Percentiles rank a stretch among this genome's conserved stretches.
phyloP scores from a whole-genome alignment of 163 green algal genomes.

The Scenedesmus sp. region DNA sequence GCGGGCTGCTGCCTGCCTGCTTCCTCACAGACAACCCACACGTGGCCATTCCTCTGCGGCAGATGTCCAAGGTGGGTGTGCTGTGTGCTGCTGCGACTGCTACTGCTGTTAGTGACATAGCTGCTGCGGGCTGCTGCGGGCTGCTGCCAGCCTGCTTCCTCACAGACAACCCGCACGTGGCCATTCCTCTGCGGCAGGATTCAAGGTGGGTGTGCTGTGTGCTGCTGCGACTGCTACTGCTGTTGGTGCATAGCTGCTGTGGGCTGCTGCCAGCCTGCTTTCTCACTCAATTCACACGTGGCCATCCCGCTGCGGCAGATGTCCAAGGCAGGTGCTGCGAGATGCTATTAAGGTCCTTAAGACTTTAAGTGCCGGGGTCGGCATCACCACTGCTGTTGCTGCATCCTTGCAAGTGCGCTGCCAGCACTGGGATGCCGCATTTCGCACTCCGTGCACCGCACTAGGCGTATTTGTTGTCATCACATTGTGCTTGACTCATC shows the following conservation, averaged over 20 bases:
- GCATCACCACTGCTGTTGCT: too few species aligned
- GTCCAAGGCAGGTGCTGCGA: background rate
- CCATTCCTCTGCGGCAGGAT: background rate
- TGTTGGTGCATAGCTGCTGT: too few species aligned
- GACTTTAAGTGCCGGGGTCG: too few species aligned
- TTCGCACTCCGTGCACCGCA: too few species aligned
- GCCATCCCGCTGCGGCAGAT: constrained; percentile 16
- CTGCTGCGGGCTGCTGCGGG: too few species aligned
- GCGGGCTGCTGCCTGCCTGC: constrained; percentile 9
- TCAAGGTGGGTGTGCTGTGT: too few species aligned
- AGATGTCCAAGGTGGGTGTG: background rate
- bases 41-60: background rate
- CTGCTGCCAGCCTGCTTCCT: background rate
- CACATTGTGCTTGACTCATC: too few species aligned
- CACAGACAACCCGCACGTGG: background rate
- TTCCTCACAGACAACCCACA: constrained; percentile 25
- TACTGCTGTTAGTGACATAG: background rate
- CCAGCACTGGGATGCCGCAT: too few species aligned
- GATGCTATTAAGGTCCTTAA: too few species aligned
- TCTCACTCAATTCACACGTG: constrained; percentile 34
- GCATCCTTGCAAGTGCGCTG: too few species aligned
- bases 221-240: too few species aligned
- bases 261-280: background rate
- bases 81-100: background rate
- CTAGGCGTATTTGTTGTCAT: too few species aligned